Evolutionary conservation across 179 eudicot species (phyloP), one percentile per base, ranked within the genome.

Genomic region (Spinacia oleracea): DNA sequence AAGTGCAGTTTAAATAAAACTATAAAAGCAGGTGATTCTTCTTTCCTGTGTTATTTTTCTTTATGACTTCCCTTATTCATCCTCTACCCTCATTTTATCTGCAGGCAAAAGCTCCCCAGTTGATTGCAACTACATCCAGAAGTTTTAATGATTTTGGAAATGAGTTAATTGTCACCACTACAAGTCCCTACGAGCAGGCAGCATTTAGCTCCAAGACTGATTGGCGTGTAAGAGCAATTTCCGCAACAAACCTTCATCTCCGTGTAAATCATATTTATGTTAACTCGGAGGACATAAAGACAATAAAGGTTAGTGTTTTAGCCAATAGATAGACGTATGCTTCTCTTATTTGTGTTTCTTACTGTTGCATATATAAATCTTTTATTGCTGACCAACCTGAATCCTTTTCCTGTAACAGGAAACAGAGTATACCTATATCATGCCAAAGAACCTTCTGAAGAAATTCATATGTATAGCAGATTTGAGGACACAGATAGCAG

Each of bases 141-240:
- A 94, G 98, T n/a, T 88, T 94, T 38, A 96, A 94, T 82, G 97
- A 94, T 53, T 98, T 94, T 71, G 99, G 99, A 53, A 98, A 96
- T 71, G 94, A 90, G 35, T 86, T 96, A 59, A 96, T 96, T 69
- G 98, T 92, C 40, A 89, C 94, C 45, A 96, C 99, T 62, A 96
- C 99, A 8, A 96, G 99, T 89, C 98, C 98, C 4, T 96, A 96
- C 77, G 99, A 92, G 79, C 98, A 94, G 81, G 87, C 88, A 75
- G 92, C 97, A 72, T 96, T 90, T 80, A 96, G 92, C 51, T 91
- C 98, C n/a, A 96, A 94, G 85, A 96, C 99, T 64, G 99, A 96
- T 87, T 96, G 99, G 99, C 97, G 98, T 90, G 99, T 96, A 77
- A 87, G 99, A 83, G 99, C 97, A 71, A 96, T 96, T 70, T 96